These are phyloP conservation scores for Apocynum venetum DNA, from an alignment of 257 asterid genomes.

Conservation along the genomic window DNA sequence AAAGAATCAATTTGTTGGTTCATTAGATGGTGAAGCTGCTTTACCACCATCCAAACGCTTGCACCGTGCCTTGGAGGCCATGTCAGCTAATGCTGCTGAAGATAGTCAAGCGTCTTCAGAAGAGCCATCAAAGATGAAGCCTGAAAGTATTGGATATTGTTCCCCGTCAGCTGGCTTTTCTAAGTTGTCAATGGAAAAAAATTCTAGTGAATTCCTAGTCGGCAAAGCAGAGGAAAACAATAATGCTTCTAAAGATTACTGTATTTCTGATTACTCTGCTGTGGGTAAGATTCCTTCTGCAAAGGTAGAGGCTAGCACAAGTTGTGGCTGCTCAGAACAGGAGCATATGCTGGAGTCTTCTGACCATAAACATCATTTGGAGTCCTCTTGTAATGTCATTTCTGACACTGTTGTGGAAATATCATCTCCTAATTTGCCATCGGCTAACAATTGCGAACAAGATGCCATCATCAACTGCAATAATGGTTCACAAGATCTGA, in stretches of 20 bases:
- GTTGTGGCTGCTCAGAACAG: constrained; percentile 26
- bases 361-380: constrained; percentile 23
- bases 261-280: constrained; percentile 31
- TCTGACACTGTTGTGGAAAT: constrained; percentile 28
- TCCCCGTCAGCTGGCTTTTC: constrained; percentile 26
- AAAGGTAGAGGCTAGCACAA: constrained; percentile 29
- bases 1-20: constrained; percentile 41
- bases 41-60: constrained; percentile 96
- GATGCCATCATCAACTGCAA: constrained; percentile 24
- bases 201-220: constrained; percentile 31
- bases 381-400: constrained; percentile 22
- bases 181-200: constrained; percentile 30
- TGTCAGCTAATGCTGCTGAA: constrained; percentile 94
- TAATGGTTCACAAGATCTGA: constrained; percentile 20
- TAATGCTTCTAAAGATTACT: constrained; percentile 28
- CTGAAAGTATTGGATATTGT: constrained; percentile 19
- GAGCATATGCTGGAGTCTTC: constrained; percentile 31
- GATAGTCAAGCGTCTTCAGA: constrained; percentile 41
- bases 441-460: constrained; percentile 19
- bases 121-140: constrained; percentile 25
- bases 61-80: constrained; percentile 95
- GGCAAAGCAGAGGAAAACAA: constrained; percentile 26
- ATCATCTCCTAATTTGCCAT: constrained; percentile 25
- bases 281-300: constrained; percentile 23
- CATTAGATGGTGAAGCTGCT: constrained; percentile 77